Evolutionary conservation across 2,329 filamentous ascomycete species (phyloP).

Genomic region (Conoideocrella luteorostrata): DNA sequence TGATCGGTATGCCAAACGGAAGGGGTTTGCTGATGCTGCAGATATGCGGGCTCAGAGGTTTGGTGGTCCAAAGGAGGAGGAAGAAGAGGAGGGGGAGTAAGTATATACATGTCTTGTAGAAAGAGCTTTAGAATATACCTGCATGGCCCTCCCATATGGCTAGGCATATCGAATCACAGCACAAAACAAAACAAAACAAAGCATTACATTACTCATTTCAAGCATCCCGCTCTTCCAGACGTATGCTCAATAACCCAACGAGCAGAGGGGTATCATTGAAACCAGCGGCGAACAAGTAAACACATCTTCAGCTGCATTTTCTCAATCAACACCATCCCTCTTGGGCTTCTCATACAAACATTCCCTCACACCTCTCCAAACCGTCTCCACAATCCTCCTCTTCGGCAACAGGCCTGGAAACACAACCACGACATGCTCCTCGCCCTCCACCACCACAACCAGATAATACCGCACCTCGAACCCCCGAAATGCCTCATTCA

Average conservation of each 20-base stretch:
- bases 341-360: constrained; percentile 63
- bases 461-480: constrained; percentile 90
- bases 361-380: constrained; percentile 79
- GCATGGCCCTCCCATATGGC: no score
- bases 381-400: constrained; percentile 70
- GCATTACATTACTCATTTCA: neutral
- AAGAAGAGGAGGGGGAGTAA: constrained; percentile 18
- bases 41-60: constrained; percentile 36
- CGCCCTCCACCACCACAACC: constrained; percentile 81
- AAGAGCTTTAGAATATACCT: no score
- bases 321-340: constrained; percentile 18
- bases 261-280: no score
- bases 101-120: no score
- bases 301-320: no score
- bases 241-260: no score
- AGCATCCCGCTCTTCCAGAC: no score
- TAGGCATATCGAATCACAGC: no score
- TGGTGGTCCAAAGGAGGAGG: constrained; percentile 24
- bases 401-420: constrained; percentile 77
- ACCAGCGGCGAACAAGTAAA: no score
- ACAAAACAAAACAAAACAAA: constrained; percentile 7
- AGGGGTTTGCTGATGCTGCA: constrained; percentile 48
- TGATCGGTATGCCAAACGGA: constrained; percentile 54
- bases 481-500: constrained; percentile 90
- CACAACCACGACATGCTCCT: constrained; percentile 86